A percentile compares a stretch with the other conserved stretches of the same genome.
Conservation (phyloP, 495 filamentous ascomycete species). For the Parmelia sp. region DNA sequence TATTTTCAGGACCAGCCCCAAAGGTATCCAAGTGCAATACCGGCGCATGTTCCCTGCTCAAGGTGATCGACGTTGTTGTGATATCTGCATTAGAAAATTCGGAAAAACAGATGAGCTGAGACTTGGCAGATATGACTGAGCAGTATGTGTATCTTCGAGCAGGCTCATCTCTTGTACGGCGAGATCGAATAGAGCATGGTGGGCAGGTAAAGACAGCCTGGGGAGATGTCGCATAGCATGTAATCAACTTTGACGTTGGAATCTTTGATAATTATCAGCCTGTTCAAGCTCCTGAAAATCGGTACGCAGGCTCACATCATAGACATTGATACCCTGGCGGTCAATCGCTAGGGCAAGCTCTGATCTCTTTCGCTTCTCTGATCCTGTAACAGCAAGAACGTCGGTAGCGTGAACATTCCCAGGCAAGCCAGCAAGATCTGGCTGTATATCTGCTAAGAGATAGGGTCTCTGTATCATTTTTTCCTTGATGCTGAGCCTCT, state of each 20-base stretch:
- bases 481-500: neutral
- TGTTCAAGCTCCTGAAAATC: conserved; percentile 4
- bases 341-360: conserved; percentile 85
- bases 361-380: conserved; percentile 76
- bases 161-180: conserved; percentile 43
- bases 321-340: conserved; percentile 85
- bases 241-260: conserved; percentile 69
- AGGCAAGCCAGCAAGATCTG: conserved; percentile 53
- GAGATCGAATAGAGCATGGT: conserved; percentile 65
- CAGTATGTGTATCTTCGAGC: conserved; percentile 67
- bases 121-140: conserved; percentile 37
- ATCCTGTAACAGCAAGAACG: conserved; percentile 63
- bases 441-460: conserved; percentile 56
- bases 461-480: conserved; percentile 48
- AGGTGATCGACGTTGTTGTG: conserved; percentile 13
- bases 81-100: conserved; percentile 31
- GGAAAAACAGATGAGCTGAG: conserved; percentile 48
- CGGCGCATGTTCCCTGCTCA: conserved; percentile 29
- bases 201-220: conserved; percentile 71
- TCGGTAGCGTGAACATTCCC: conserved; percentile 59
- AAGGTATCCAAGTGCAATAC: conserved; percentile 23
- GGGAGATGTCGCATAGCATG: conserved; percentile 80
- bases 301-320: conserved; percentile 58
- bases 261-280: conserved; percentile 49
- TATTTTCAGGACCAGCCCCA: conserved; percentile 7